These are phyloP conservation scores for Trypanosoma lewisi DNA, from an alignment of 208 protist genomes.

Conservation along the genomic window DNA sequence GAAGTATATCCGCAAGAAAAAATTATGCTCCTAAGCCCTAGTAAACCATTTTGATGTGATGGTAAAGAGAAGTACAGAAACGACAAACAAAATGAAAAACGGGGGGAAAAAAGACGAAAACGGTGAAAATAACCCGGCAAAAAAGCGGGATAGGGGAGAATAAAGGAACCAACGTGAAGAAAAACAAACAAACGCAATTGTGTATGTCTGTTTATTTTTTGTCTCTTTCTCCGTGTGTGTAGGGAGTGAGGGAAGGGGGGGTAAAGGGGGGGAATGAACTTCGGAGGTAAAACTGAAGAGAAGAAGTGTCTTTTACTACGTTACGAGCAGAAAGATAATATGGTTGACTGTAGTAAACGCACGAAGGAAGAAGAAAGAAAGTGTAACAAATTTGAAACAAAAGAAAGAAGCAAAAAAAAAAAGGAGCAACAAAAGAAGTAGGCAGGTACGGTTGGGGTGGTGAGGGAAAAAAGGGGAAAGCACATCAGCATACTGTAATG, in stretches of 20 bases:
- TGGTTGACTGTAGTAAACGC: not conserved
- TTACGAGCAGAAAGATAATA: not conserved
- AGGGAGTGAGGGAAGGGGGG: too few relatives aligned
- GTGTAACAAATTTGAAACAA: too few relatives aligned
- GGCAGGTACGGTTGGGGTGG: not conserved
- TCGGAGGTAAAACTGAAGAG: too few relatives aligned
- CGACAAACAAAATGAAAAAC: constrained; percentile 6
- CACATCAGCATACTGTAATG: not conserved
- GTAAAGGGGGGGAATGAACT: too few relatives aligned
- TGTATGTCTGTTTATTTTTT: not conserved
- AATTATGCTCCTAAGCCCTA: constrained; percentile 10
- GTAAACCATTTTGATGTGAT: not conserved
- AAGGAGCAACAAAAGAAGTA: not conserved
- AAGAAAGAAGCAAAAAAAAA: too few relatives aligned
- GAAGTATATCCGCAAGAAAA: constrained; percentile 72
- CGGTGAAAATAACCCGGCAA: too few relatives aligned
- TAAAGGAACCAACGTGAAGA: not conserved
- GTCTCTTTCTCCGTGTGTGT: too few relatives aligned
- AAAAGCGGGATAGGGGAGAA: too few relatives aligned
- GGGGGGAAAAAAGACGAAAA: not conserved
- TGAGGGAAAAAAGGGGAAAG: not conserved
- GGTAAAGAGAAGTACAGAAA: constrained; percentile 1
- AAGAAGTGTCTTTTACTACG: too few relatives aligned
- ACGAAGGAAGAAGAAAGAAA: too few relatives aligned
- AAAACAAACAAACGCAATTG: not conserved